Percentiles rank a stretch among this genome's conserved stretches.
These are phyloP conservation scores for Coemansia sp. DNA, from an alignment of 371 early-diverging fungal genomes.

Conservation along the genomic window DNA sequence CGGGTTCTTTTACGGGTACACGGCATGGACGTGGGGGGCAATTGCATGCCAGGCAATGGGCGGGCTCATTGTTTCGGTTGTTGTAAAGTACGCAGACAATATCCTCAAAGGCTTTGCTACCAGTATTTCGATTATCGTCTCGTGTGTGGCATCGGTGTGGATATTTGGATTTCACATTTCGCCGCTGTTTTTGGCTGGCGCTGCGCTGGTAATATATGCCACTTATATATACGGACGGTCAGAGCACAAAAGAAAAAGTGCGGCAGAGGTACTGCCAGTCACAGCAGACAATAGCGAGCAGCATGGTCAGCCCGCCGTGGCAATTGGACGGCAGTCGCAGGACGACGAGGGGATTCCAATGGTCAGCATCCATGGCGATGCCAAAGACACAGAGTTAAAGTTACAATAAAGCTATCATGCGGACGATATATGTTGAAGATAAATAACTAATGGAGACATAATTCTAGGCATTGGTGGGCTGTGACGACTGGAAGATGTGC, in stretches of 20 bases:
- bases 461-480: slow-evolving; percentile 3
- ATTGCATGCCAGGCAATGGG: slow-evolving; percentile 87
- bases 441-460: not conserved
- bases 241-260: slow-evolving; percentile 4
- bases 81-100: slow-evolving; percentile 95
- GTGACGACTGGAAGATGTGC: slow-evolving; percentile 26
- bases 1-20: slow-evolving; percentile 92
- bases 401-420: slow-evolving; percentile 2
- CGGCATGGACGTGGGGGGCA: slow-evolving; percentile 68
- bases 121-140: slow-evolving; percentile 89
- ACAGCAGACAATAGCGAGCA: not conserved
- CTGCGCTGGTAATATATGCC: slow-evolving; percentile 71
- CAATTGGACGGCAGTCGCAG: not conserved
- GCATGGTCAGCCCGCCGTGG: not conserved
- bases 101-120: slow-evolving; percentile 96
- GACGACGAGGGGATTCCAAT: not conserved
- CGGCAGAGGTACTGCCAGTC: not conserved
- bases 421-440: not conserved
- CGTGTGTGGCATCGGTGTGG: slow-evolving; percentile 68
- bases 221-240: slow-evolving; percentile 70
- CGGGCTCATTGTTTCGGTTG: slow-evolving; percentile 90
- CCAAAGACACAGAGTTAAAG: not conserved
- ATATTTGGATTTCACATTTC: slow-evolving; percentile 79
- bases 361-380: not conserved
- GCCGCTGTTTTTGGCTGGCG: slow-evolving; percentile 71